Base-by-base conservation (phyloP, 78 protist genomes). In the Protostelium mycophagum region DNA sequence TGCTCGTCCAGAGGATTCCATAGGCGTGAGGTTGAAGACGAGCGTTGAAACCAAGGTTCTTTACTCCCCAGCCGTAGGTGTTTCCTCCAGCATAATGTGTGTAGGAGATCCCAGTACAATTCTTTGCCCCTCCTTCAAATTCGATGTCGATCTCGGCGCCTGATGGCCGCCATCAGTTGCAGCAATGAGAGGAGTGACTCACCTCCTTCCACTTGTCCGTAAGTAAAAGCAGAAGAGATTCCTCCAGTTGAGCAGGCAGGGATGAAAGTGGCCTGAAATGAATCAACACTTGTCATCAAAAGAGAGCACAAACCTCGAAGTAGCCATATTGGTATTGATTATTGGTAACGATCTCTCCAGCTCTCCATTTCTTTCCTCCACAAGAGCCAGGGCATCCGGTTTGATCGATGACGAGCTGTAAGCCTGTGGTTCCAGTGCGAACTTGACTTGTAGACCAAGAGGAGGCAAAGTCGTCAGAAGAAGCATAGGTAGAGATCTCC, bases 101-200 rank as follows among this genome's bases (percentile, higher is more conserved):
- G 73, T 51, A 51, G 16, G 73, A 51, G 73, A 51, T 16, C 31
- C 73, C 73, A 16, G 73, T 51, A 16, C 73, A 51, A 16, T 51
- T 51, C 73, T 51, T 51, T 16, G 73, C 73, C 5, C 16, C 16
- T 5, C 73, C 73, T 51, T 51, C 73, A 16, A 51, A 51, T 51
- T 51, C 73, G 73, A 51, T 51, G 73, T 51, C 73, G 73, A 51
- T 51, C 73, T 51, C 73, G 73, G 73, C 73, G 16, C 73, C 73
- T 51, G 73, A 51, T 51, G 73, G 73, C 16, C 31, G 73, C 16
- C 31, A 51, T 51, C 5, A 5, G 73, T 25, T 51, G 73, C 5
- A 25, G 73, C 5, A 5, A 51, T 25, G 73, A 51, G 5, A 16
- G 16, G 73, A 51, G 5, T 5, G 16, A 51, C 31, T 25, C 73